Conservation (phyloP, 352 stramenopile genomes). For the Phytophthora melonis region DNA sequence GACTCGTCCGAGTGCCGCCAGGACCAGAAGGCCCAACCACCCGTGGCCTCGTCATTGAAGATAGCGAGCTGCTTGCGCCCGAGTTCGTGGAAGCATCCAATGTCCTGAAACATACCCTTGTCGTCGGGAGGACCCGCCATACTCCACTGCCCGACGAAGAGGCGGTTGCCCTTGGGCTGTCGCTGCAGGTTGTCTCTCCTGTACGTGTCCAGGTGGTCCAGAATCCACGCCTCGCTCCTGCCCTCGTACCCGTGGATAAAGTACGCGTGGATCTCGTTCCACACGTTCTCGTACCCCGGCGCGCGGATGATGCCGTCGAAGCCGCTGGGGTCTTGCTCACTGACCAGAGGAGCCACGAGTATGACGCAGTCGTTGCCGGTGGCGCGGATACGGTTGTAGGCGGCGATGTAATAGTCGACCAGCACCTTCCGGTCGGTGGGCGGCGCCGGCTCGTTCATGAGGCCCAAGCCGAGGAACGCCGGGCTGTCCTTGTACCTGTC, state of each 20-base stretch:
- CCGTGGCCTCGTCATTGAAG: slow-evolving; percentile 17
- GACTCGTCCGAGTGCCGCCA: slow-evolving; percentile 7
- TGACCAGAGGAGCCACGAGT: slow-evolving; percentile 42
- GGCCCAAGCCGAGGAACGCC: slow-evolving; percentile 55
- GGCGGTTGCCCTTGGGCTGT: not conserved
- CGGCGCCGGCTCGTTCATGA: slow-evolving; percentile 62
- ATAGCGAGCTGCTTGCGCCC: slow-evolving; percentile 40
- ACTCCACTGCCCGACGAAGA: slow-evolving; percentile 67
- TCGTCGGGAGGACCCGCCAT: slow-evolving; percentile 38
- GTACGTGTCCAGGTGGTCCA: slow-evolving; percentile 33
- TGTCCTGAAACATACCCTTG: slow-evolving; percentile 35
- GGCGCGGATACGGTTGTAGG: slow-evolving; percentile 49
- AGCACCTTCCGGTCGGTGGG: slow-evolving; percentile 29
- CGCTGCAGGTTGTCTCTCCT: slow-evolving; percentile 12
- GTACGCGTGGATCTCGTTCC: slow-evolving; percentile 66
- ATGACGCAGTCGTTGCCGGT: slow-evolving; percentile 18
- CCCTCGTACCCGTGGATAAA: slow-evolving; percentile 53
- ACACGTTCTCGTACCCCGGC: slow-evolving; percentile 56
- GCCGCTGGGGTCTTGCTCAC: slow-evolving; percentile 30
- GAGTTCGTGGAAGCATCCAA: slow-evolving; percentile 32
- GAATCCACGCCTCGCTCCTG: slow-evolving; percentile 27
- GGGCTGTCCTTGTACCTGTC: slow-evolving; percentile 46
- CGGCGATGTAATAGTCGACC: slow-evolving; percentile 25
- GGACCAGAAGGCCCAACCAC: slow-evolving; percentile 59
- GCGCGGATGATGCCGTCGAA: slow-evolving; percentile 26